Evolutionary conservation across 1,284 basidiomycete species (phyloP).

Genomic region (Sphaerobolus stellatus): DNA sequence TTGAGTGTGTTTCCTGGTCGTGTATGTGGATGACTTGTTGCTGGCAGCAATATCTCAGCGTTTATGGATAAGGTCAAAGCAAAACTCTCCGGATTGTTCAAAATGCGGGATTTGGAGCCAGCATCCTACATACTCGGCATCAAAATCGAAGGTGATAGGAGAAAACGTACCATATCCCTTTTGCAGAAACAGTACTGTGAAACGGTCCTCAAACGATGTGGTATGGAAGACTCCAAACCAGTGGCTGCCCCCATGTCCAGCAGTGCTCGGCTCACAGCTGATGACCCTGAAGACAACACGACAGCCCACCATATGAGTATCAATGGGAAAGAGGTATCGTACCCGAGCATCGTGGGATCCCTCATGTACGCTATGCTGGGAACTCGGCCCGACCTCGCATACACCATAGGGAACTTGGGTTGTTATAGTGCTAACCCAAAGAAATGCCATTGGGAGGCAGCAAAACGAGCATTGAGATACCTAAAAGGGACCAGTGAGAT

Average conservation of each 20-base stretch:
- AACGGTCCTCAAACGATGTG: slow-evolving; percentile 28
- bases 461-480: slow-evolving; percentile 39
- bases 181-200: slow-evolving; percentile 27
- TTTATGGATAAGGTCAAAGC: slow-evolving; percentile 12
- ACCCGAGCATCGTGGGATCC: slow-evolving; percentile 30
- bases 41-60: slow-evolving; percentile 24
- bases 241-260: slow-evolving; percentile 31
- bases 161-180: slow-evolving; percentile 24
- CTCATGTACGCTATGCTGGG: slow-evolving; percentile 33
- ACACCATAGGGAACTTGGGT: slow-evolving; percentile 28
- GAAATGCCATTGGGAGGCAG: slow-evolving; percentile 30
- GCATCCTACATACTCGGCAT: slow-evolving; percentile 18
- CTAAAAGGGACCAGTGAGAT: slow-evolving; percentile 36
- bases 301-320: slow-evolving; percentile 17
- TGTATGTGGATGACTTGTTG: slow-evolving; percentile 41
- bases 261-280: background rate
- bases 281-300: slow-evolving; percentile 20
- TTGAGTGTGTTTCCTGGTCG: slow-evolving; percentile 13
- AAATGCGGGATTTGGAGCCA: slow-evolving; percentile 23
- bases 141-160: slow-evolving; percentile 23
- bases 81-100: slow-evolving; percentile 9
- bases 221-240: slow-evolving; percentile 32
- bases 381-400: slow-evolving; percentile 39
- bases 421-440: slow-evolving; percentile 32
- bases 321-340: slow-evolving; percentile 23